Base-by-base conservation (phyloP, 768 basidiomycete species). In the Lactarius psammicola region DNA sequence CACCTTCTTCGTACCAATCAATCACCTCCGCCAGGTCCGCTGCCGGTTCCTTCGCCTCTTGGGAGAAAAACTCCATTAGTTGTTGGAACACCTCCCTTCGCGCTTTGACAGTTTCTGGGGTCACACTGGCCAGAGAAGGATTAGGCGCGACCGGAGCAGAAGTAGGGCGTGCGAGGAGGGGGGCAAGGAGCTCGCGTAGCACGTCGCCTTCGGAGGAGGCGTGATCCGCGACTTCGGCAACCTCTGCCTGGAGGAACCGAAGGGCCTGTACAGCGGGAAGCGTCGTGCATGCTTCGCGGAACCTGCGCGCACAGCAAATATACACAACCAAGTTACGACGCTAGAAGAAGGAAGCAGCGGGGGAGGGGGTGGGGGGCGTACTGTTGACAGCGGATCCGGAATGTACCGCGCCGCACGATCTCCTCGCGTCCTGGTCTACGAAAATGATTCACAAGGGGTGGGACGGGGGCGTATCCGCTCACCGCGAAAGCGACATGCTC, bases 231-330 rank as follows among this genome's bases (percentile, higher is more conserved):
- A 90, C 86, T 1, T 80, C 80, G 0, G 85, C 85, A 10, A 94
- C 88, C 57, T 87, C 81, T 0, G 79, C 84, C 73, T 88, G 87
- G 38, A 94, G 77, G 76, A 91, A 93, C 17, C 78, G 81, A 46
- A 94, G 80, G 0, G 92, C 88, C 71, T 86, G 83, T 28, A 89
- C 80, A 0, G 84, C 78, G 1, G 85, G 75, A 18, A 75, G 79
- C 54, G 85, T 84, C 73, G 86, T 85, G 71, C 89, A 90, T 82
- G 92, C 86, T 72, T 94, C 91, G n/a, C 87, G 84, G 77, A 92
- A 93, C 70, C 91, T 93, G 69, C 49, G 44, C 6, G 8, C 5
- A 10, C n/a, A 33, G 33, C 11, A 36, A 58, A 30, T 20, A 40
- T 34, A 2, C n/a, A 2, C n/a, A 30, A 46, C 20, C n/a, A 4